Base-by-base conservation (phyloP, 1,139 yeast species). In the Blastobotrys ciferrii region DNA sequence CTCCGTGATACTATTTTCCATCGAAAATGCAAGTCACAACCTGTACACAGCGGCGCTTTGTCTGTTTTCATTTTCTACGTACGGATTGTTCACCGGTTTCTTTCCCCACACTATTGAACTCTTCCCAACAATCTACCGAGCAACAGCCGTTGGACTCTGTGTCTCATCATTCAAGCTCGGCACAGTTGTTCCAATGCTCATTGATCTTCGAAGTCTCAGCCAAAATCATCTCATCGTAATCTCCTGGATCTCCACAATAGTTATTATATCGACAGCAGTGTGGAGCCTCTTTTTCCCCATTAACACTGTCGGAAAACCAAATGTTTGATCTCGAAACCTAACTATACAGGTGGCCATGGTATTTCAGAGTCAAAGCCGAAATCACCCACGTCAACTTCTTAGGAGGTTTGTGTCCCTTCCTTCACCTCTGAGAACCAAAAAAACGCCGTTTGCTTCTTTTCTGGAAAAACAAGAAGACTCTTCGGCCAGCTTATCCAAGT, bases 241-340 rank as follows among this genome's bases (percentile, higher is more conserved):
- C 7, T 13, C 38, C 4, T 33, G 38, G 38, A 5, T 33, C 13
- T 13, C 38, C 12, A 33, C 38, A 9, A 17, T 4, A 7, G 20
- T 33, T 33, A 13, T 33, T 4, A 5, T 15, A 5, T 14, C 38
- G 3, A 33, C 38, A 4, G 38, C 38, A 4, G 15, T 33, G 4
- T 7, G 38, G 12, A 15, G 38, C 4, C 19, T 33, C 7, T 33
- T 33, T 17, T 33, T 33, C 19, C 38, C 38, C 14, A 17, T 33
- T 14, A 33, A 13, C 38, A 33, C 38, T 5, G 38, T 33, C 4
- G 38, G 38, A 33, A 33, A 15, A 17, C 38, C 38, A 13, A 33
- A 33, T 17, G 4, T 13, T 33, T 33, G 12, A 33, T 4, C 7
- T 7, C 12, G 15, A 5, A 33, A 9, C 28, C n/a, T n/a, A n/a